Percentiles rank a stretch among this genome's conserved stretches.
phyloP scores from a whole-genome alignment of 2,329 filamentous ascomycete genomes.

The Phaeophleospora eucalypticola region DNA sequence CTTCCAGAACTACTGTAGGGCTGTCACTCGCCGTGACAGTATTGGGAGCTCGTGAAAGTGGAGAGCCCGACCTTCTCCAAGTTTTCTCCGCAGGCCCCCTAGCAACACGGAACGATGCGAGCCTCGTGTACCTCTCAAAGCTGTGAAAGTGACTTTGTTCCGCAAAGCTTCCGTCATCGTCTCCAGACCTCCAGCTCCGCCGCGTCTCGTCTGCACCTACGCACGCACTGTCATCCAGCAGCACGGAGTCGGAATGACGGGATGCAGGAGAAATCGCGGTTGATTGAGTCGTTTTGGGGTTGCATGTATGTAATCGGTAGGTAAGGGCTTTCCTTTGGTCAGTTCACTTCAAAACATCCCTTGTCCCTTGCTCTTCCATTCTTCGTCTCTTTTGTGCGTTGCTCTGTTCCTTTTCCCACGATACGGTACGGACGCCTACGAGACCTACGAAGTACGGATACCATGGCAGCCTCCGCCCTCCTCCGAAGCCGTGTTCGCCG shows the following conservation, averaged over 20 bases:
- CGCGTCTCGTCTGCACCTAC: too few relatives aligned
- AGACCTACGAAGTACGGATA: not conserved
- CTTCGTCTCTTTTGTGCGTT: not conserved
- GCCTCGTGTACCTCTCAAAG: not conserved
- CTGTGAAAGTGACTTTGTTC: not conserved
- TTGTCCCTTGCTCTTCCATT: not conserved
- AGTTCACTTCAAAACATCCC: too few relatives aligned
- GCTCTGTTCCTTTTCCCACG: not conserved
- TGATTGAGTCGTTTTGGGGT: too few relatives aligned
- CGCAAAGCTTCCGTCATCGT: not conserved
- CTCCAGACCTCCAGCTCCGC: not conserved
- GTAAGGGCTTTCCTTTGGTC: not conserved
- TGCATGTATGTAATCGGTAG: not conserved
- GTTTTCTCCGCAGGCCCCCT: not conserved
- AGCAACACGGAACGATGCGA: not conserved
- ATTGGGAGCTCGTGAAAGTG: too few relatives aligned
- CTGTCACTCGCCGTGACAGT: too few relatives aligned
- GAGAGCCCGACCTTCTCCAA: too few relatives aligned
- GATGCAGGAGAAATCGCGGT: too few relatives aligned
- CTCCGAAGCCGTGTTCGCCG: conserved; percentile 71
- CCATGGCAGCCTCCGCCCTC: conserved; percentile 50
- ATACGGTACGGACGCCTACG: too few relatives aligned
- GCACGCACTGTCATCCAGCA: too few relatives aligned
- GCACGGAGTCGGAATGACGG: too few relatives aligned
- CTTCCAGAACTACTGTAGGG: too few relatives aligned